Base-by-base conservation (phyloP, 257 asterid species). In the Petunia axillaris region DNA sequence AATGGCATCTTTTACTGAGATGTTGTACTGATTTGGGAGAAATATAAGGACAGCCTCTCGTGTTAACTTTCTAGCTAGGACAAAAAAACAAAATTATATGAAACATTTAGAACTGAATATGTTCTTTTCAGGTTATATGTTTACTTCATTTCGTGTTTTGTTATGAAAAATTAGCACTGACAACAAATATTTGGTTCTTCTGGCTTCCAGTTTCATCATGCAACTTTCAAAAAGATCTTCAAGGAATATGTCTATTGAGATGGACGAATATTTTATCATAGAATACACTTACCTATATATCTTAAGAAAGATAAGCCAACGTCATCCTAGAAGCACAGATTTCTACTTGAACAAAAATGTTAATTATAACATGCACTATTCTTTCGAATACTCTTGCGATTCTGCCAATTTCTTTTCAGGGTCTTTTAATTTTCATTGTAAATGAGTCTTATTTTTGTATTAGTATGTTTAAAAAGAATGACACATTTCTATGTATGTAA, bases 181-280 rank as follows among this genome's bases (percentile, higher is more conserved):
- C 77, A 25, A 35, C 11, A 71, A 48, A 71, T 71, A 71, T 71
- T 71, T 71, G 10, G 38, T 71, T 50, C 60, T 71, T 48, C 50
- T 25, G 25, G 59, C 77, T 46, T 48, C 60, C 25, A 48, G 3
- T 71, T 48, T 71, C 36, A 48, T n/a, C 77, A 71, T 71, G 10
- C 40, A 48, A 25, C 43, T 48, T 71, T 43, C 14, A n/a, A 10
- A 2, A 4, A 67, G 8, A 67, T 14, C 2, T 50, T 3, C 8
- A 8, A 68, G n/a, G 59, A 70, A 70, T 70, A 46, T 70, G 77
- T 25, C 77, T 25, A 25, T 46, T 70, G 77, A 70, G 48, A 70
- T 70, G 0, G 25, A 25, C 4, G 59, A 46, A 70, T 70, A 70
- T 70, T 25, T 70, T 25, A 44, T 8, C 76, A 68, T n/a, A 44